Conservation (phyloP, 306 rosid species). For the Corylus avellana region DNA sequence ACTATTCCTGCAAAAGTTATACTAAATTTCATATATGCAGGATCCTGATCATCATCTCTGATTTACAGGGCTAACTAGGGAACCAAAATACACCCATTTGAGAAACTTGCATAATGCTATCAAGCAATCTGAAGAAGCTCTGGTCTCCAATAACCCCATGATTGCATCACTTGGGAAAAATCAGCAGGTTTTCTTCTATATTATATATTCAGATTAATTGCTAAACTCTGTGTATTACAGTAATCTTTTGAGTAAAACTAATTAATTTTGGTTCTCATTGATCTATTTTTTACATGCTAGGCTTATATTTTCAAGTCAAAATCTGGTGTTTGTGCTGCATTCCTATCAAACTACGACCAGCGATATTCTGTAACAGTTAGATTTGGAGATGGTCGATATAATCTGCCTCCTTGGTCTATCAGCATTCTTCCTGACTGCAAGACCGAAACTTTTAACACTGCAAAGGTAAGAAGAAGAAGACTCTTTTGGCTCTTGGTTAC, state of each 20-base stretch:
- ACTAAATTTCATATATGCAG: too few relatives aligned
- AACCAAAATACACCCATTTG: conserved; percentile 92
- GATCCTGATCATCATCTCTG: too few relatives aligned
- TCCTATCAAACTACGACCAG: conserved; percentile 79
- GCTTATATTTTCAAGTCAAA: conserved; percentile 64
- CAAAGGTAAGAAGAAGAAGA: conserved; percentile 54
- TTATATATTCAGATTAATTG: background rate
- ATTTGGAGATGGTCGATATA: conserved; percentile 60
- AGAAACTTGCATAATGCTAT: conserved; percentile 81
- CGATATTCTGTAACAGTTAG: conserved; percentile 44
- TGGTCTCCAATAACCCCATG: conserved; percentile 62
- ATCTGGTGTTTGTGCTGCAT: conserved; percentile 72
- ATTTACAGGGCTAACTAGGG: conserved; percentile 60
- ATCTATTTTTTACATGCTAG: conserved; percentile 50
- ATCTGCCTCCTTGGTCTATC: conserved; percentile 88
- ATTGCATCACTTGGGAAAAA: conserved; percentile 66
- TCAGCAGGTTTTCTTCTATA: conserved; percentile 55
- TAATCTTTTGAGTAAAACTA: too few relatives aligned
- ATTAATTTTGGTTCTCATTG: conserved; percentile 14
- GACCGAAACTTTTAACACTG: conserved; percentile 77
- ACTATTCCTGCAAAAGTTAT: background rate
- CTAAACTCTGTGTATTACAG: background rate
- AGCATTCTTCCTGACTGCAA: conserved; percentile 96
- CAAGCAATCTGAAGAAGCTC: conserved; percentile 66
- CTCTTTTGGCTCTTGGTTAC: too few relatives aligned